Conservation (phyloP, 2,329 filamentous ascomycete genomes). For the Penicillium sp. region DNA sequence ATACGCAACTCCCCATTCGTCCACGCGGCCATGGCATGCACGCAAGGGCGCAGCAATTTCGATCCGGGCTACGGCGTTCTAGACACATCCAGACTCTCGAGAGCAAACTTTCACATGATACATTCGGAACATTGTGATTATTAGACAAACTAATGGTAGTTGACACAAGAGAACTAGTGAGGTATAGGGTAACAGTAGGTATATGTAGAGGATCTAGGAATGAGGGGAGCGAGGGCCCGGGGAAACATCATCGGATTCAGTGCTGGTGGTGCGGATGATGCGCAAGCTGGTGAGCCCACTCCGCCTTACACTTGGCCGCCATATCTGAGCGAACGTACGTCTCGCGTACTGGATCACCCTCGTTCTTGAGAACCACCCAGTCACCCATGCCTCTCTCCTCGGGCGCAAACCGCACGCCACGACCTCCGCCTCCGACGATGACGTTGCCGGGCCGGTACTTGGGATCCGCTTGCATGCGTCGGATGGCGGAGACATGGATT, state of each 20-base stretch:
- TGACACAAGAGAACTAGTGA: neutral
- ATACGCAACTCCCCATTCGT: neutral
- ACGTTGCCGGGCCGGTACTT: constrained; percentile 74
- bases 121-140: neutral
- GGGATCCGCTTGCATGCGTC: constrained; percentile 63
- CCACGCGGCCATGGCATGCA: neutral
- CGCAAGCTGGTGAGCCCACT: constrained; percentile 9
- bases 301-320: constrained; percentile 30
- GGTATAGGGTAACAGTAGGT: neutral
- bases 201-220: neutral
- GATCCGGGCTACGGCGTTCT: constrained; percentile 9
- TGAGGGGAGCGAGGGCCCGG: neutral
- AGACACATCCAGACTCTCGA: constrained; percentile 5
- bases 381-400: constrained; percentile 65
- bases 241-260: constrained; percentile 1
- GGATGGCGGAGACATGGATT: constrained; percentile 72
- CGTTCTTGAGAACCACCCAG: constrained; percentile 65
- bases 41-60: constrained; percentile 1
- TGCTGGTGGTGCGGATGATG: neutral
- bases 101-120: constrained; percentile 1
- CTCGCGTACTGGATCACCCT: constrained; percentile 68
- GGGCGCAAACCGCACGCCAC: constrained; percentile 64
- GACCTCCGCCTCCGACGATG: constrained; percentile 74
- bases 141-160: neutral
- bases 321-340: constrained; percentile 55